phyloP scores from a whole-genome alignment of 1,284 basidiomycete species.

The Hymenochaete sp. region DNA sequence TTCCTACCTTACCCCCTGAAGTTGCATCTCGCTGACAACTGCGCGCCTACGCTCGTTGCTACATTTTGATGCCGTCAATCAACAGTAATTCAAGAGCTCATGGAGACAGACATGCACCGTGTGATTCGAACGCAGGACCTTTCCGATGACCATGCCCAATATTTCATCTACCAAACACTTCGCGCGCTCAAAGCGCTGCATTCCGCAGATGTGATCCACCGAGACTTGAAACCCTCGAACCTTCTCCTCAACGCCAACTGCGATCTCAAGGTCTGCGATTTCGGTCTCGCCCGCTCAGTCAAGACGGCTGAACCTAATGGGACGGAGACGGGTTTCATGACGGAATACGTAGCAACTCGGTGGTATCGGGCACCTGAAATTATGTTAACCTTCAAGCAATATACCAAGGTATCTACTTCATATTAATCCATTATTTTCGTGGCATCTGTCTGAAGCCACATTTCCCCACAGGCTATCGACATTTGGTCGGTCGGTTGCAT shows the following conservation, averaged over 20 bases:
- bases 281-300: conserved; percentile 83
- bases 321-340: conserved; percentile 87
- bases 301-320: conserved; percentile 80
- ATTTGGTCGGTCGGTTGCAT: conserved; percentile 97
- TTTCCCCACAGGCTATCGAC: conserved; percentile 61
- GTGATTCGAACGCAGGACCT: conserved; percentile 75
- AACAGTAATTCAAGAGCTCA: conserved; percentile 65
- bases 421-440: conserved; percentile 22
- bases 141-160: conserved; percentile 71
- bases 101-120: conserved; percentile 69
- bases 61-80: conserved; percentile 2
- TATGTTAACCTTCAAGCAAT: conserved; percentile 95
- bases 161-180: conserved; percentile 82
- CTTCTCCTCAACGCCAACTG: conserved; percentile 94
- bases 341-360: conserved; percentile 88
- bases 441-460: conserved; percentile 16
- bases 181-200: conserved; percentile 92
- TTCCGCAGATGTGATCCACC: conserved; percentile 90
- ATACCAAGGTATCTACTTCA: conserved; percentile 63
- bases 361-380: conserved; percentile 95
- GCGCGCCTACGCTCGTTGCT: too few species aligned
- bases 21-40: background rate
- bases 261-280: conserved; percentile 92
- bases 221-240: conserved; percentile 94
- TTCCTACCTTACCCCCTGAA: conserved; percentile 13